These are phyloP conservation scores for Cichorium intybus DNA, from an alignment of 140 eudicot genomes.

Conservation along the genomic window DNA sequence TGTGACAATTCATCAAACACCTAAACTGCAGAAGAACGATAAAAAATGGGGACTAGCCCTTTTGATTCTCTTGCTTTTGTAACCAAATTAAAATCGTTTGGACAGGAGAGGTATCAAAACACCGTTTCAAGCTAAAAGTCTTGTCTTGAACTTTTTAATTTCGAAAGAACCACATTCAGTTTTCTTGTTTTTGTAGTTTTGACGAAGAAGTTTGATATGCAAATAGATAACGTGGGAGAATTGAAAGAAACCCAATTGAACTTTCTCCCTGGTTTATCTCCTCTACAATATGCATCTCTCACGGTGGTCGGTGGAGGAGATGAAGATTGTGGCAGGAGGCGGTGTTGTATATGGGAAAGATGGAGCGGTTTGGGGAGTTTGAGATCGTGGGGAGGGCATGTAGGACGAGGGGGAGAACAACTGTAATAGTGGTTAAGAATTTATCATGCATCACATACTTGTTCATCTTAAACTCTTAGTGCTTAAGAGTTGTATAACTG, in stretches of 20 bases:
- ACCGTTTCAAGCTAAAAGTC: not conserved
- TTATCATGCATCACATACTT: too few relatives aligned
- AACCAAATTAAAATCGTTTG: slow-evolving; percentile 1
- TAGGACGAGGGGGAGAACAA: too few relatives aligned
- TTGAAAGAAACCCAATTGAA: not conserved
- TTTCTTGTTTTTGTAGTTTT: not conserved
- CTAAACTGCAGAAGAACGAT: too few relatives aligned
- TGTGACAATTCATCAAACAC: slow-evolving; percentile 21
- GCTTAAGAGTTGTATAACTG: too few relatives aligned
- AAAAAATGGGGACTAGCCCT: too few relatives aligned
- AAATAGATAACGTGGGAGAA: not conserved
- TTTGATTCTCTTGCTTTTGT: not conserved
- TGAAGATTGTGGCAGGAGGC: too few relatives aligned
- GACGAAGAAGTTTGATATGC: not conserved
- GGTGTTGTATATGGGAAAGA: too few relatives aligned
- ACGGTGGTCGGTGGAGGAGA: slow-evolving; percentile 1
- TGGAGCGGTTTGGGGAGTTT: too few relatives aligned
- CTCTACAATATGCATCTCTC: slow-evolving; percentile 16
- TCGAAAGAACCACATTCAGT: slow-evolving; percentile 11
- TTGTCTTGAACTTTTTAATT: not conserved
- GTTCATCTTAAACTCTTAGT: too few relatives aligned
- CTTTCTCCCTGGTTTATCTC: not conserved
- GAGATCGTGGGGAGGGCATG: too few relatives aligned
- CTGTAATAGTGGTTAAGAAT: too few relatives aligned
- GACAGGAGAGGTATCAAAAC: slow-evolving; percentile 1